Evolutionary conservation across 2,329 filamentous ascomycete genomes (phyloP), one percentile per base, ranked within the genome.

Genomic region (Fusarium proliferatum): DNA sequence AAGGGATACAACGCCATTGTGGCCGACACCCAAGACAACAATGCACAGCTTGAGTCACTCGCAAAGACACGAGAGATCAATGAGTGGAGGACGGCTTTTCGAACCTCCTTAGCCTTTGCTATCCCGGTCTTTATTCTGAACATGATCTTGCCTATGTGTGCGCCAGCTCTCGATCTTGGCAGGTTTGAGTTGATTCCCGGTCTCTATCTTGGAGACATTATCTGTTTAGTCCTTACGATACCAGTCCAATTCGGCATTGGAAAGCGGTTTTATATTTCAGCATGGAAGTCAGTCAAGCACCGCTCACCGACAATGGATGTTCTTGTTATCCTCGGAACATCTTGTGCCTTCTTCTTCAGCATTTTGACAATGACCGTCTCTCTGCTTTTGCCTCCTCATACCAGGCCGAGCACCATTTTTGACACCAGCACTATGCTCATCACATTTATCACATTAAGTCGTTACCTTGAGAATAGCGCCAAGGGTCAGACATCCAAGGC

Each of bases 391-490:
- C 85, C 90, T 28, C 93, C 94, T 11, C 94, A 98, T 80, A 89
- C 88, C 5, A 90, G 94, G 53, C 96, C 96, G 2, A 92, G 90
- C 72, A 98, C 95, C 4, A 93, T 98, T 21, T 99, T 99, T 78
- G 96, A 99, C 80, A 99, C 96, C 3, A 98, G 95, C 83, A 97
- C 95, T 28, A 99, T 98, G 96, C 88, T 99, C 58, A 95, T 99
- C 81, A 97, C 95, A 0, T 98, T 99, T 80, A 94, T 98, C 81
- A 95, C 93, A 2, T 85, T 99, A 6, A 94, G 96, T 8, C 92
- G 96, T 41, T 99, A 93, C 84, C 84, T 99, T 23, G 96, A 99
- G 83, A 99, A 98, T 80, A 87, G 92, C 23, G 96, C 96, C 59
- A 99, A 98, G 84, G 96, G 96, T 0, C 94, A 98, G 83, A 99